These are phyloP conservation scores for Borovskyia barvae DNA, from an alignment of 208 protist genomes.

Conservation along the genomic window DNA sequence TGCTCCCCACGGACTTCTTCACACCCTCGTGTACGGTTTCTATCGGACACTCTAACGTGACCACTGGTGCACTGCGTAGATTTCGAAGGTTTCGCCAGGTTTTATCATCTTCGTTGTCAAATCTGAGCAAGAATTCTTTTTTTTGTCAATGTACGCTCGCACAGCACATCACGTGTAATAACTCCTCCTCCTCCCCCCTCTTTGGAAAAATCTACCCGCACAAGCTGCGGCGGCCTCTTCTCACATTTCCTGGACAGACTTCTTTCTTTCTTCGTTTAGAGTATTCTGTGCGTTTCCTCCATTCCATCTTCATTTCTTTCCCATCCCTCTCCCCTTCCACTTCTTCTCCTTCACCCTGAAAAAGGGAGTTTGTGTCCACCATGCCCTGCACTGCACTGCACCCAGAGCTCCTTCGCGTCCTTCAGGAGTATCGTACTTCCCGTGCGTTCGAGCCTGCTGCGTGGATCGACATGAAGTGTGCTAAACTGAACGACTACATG, in stretches of 20 bases:
- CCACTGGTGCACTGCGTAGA: too few relatives aligned
- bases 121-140: too few relatives aligned
- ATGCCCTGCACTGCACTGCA: conserved; percentile 62
- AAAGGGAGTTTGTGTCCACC: not conserved
- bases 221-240: too few relatives aligned
- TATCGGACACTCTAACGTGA: too few relatives aligned
- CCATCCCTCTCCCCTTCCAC: not conserved
- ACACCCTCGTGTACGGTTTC: too few relatives aligned
- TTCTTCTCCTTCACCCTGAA: not conserved
- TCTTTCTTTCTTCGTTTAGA: conserved; percentile 3
- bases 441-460: conserved; percentile 72
- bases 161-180: too few relatives aligned
- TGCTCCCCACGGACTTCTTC: too few relatives aligned
- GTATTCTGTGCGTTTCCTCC: not conserved
- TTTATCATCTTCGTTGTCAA: too few relatives aligned
- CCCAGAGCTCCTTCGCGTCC: conserved; percentile 56
- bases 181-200: too few relatives aligned
- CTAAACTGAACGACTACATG: conserved; percentile 94
- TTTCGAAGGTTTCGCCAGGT: too few relatives aligned
- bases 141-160: too few relatives aligned
- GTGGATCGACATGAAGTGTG: conserved; percentile 89
- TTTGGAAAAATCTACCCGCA: too few relatives aligned
- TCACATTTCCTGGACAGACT: not conserved
- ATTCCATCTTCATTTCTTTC: not conserved
- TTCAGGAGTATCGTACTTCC: conserved; percentile 64